A percentile compares a stretch with the other conserved stretches of the same genome.
Evolutionary conservation across 371 early-diverging fungal genomes (phyloP).

Genomic region (Mortierella sp.): DNA sequence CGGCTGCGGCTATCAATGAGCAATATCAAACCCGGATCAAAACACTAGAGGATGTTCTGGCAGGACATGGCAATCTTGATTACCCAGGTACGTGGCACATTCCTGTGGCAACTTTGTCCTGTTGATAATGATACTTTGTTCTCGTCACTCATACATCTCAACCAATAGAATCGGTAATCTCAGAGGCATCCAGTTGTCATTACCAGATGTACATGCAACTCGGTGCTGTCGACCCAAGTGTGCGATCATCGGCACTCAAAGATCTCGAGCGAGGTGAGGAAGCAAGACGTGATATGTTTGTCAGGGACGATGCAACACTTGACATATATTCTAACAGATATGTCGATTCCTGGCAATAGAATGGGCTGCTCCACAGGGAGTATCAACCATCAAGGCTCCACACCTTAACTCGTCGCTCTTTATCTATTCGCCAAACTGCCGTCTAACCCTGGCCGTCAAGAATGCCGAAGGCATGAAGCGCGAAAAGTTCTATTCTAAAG

Average conservation of each 20-base stretch:
- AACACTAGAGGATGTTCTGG: slow-evolving; percentile 31
- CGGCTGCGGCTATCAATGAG: slow-evolving; percentile 32
- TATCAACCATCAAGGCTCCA: slow-evolving; percentile 62
- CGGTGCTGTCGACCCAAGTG: slow-evolving; percentile 56
- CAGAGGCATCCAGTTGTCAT: slow-evolving; percentile 59
- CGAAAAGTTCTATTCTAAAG: slow-evolving; percentile 65
- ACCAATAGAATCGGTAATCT: slow-evolving; percentile 50
- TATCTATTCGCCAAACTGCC: slow-evolving; percentile 72
- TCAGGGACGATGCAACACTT: not conserved
- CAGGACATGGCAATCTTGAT: slow-evolving; percentile 23
- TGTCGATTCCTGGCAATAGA: slow-evolving; percentile 50
- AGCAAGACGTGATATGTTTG: not conserved
- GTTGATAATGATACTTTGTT: not conserved
- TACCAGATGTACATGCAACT: slow-evolving; percentile 72
- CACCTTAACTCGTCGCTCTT: slow-evolving; percentile 59
- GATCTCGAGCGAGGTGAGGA: slow-evolving; percentile 66
- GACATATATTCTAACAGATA: no score
- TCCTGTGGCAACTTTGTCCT: no score
- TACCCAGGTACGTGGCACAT: slow-evolving; percentile 16
- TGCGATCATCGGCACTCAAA: slow-evolving; percentile 57
- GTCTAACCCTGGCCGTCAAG: slow-evolving; percentile 55
- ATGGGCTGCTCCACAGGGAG: slow-evolving; percentile 63
- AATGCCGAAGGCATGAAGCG: slow-evolving; percentile 63
- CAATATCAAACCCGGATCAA: slow-evolving; percentile 38
- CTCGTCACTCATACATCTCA: not conserved